phyloP scores from a whole-genome alignment of 495 filamentous ascomycete genomes.

The Podospora conica region DNA sequence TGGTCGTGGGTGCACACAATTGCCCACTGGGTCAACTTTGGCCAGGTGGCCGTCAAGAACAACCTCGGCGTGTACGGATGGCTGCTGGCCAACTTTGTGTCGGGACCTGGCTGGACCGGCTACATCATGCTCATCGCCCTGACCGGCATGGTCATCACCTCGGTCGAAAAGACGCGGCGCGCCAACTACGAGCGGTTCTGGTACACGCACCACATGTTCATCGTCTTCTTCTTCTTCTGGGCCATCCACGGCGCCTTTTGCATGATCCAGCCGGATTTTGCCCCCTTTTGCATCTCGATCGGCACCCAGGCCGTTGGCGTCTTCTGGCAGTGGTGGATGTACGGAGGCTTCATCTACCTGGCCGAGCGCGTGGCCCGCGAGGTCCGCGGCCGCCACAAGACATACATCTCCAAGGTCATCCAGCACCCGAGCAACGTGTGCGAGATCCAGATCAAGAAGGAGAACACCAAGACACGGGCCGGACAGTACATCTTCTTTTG shows the following conservation, averaged over 20 bases:
- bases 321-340: conserved; percentile 79
- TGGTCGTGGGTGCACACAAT: conserved; percentile 77
- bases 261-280: conserved; percentile 72
- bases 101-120: conserved; percentile 72
- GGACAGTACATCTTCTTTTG: conserved; percentile 81
- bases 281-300: conserved; percentile 59
- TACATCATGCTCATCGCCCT: conserved; percentile 69
- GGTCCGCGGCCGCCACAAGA: conserved; percentile 64
- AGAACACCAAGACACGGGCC: conserved; percentile 66
- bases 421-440: conserved; percentile 78
- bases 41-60: conserved; percentile 63
- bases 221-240: conserved; percentile 78
- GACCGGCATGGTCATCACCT: conserved; percentile 62
- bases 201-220: conserved; percentile 73
- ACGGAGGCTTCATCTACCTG: conserved; percentile 66
- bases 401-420: conserved; percentile 75
- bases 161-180: conserved; percentile 59
- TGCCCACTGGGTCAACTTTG: conserved; percentile 77
- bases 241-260: conserved; percentile 74
- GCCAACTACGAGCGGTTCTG: conserved; percentile 75
- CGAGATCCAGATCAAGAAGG: conserved; percentile 83
- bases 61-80: conserved; percentile 67
- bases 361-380: conserved; percentile 64
- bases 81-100: conserved; percentile 60
- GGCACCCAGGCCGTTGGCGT: conserved; percentile 58